Conservation (phyloP, 2,329 filamentous ascomycete species). For the Epicoccum sorghinum region DNA sequence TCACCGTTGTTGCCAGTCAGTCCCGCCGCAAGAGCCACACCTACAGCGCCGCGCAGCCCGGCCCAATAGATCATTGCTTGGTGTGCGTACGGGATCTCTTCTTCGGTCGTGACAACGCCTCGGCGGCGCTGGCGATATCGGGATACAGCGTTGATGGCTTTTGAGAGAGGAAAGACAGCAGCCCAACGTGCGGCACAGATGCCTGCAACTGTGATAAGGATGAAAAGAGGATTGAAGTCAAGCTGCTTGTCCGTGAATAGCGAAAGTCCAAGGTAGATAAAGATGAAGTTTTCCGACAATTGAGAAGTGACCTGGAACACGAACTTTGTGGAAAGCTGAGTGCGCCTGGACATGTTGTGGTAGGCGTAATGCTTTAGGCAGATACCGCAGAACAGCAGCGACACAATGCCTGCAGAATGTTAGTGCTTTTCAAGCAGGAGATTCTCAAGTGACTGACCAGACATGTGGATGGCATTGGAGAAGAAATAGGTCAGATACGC, state of each 20-base stretch:
- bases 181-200: constrained; percentile 93
- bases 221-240: constrained; percentile 92
- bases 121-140: constrained; percentile 80
- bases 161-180: constrained; percentile 91
- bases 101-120: constrained; percentile 72
- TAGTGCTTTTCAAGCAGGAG: constrained; percentile 2
- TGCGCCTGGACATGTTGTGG: constrained; percentile 99
- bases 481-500: constrained; percentile 98
- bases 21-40: constrained; percentile 89
- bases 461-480: constrained; percentile 93
- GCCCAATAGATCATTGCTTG: constrained; percentile 99
- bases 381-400: constrained; percentile 95
- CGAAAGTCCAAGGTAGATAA: constrained; percentile 95
- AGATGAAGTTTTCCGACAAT: constrained; percentile 98
- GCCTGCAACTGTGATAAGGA: constrained; percentile 87
- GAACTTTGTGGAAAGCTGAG: constrained; percentile 97
- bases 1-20: constrained; percentile 81
- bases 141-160: constrained; percentile 89
- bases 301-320: constrained; percentile 94
- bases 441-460: constrained; percentile 66
- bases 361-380: constrained; percentile 99
- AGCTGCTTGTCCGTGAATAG: constrained; percentile 90
- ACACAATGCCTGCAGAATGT: constrained; percentile 79
- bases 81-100: constrained; percentile 93
- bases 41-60: constrained; percentile 90